Evolutionary conservation across 192 early-diverging fungal genomes (phyloP), one percentile per base, ranked within the genome.

Genomic region (Rhizophagus sp.): DNA sequence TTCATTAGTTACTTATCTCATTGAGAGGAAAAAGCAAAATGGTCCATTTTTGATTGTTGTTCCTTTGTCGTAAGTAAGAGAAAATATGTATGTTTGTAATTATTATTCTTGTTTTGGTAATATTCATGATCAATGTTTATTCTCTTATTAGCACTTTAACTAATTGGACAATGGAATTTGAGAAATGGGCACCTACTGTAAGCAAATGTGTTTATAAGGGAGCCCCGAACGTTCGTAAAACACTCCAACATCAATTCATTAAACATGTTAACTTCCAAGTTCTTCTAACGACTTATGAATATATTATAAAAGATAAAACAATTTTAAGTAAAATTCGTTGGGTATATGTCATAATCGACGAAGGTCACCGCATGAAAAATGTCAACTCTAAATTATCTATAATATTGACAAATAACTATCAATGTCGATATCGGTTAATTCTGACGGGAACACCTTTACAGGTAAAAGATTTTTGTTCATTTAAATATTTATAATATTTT

Each of bases 301-400:
- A 95, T 86, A 93, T 98, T 57, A 98, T 98, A 87, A 94, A 93
- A 81, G 96, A 98, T 79, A 91, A 93, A 68, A 90, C 94, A 1
- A 82, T 96, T n/a, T 87, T 98, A 25, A 88, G 90, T 80, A 96
- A 95, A 83, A 89, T 96, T 79, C 96, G 96, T 83, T 99, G 98
- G 98, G 90, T 98, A 15, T 93, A 98, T 87, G 93, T 97, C 90
- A 98, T 99, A 82, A 96, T 98, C 79, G 98, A 99, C 82, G 98
- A 99, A 84, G 98, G 98, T 78, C 98, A 99, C 85, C 94, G 98
- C 75, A 96, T 99, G 95, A 99, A 99, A 88, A 99, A 98, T 83
- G 84, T 93, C 61, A 87, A 95, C 49, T 95, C 95, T 24, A 96
- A 96, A 81, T 88, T 99, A 44, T 93, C 95, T 25, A 84, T 86